These are phyloP conservation scores for Melanopsichium pennsylvanicum DNA, from an alignment of 1,284 basidiomycete genomes.

Conservation along the genomic window DNA sequence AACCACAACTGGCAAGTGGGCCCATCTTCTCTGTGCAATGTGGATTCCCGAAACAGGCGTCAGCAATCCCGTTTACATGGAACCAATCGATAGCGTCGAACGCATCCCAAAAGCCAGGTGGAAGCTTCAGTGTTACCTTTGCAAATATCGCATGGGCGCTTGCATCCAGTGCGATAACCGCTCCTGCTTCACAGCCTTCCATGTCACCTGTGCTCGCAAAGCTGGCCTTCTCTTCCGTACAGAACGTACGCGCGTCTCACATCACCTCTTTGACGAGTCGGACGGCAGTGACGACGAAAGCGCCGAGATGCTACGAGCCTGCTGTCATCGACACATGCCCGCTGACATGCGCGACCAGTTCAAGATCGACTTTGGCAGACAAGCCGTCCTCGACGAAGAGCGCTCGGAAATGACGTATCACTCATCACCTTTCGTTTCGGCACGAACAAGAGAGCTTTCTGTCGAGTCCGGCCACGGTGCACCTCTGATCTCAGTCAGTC, in stretches of 20 bases:
- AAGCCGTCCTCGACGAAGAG: conserved; percentile 23
- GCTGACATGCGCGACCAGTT: conserved; percentile 34
- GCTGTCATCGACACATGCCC: conserved; percentile 62
- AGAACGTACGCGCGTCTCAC: conserved; percentile 45
- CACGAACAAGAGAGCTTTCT: conserved; percentile 43
- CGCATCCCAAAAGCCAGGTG: conserved; percentile 88
- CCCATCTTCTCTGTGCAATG: conserved; percentile 94
- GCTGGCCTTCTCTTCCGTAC: conserved; percentile 57
- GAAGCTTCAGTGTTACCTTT: conserved; percentile 88
- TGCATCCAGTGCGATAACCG: conserved; percentile 96
- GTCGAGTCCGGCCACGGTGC: conserved; percentile 31
- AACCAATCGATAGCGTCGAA: conserved; percentile 91
- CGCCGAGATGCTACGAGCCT: conserved; percentile 48
- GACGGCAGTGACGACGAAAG: conserved; percentile 45
- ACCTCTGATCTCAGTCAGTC: conserved; percentile 40
- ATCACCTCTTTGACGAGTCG: conserved; percentile 41
- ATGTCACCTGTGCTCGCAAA: conserved; percentile 86
- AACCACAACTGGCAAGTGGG: conserved; percentile 91
- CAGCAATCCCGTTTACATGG: conserved; percentile 96
- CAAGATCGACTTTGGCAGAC: conserved; percentile 37
- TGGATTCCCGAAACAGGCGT: conserved; percentile 97
- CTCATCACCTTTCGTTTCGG: conserved; percentile 23
- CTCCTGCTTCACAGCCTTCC: conserved; percentile 91
- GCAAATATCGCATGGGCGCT: conserved; percentile 81
- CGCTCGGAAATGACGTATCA: conserved; percentile 30